These are phyloP conservation scores for Exobasidium rhododendri DNA, from an alignment of 1,284 basidiomycete genomes.

Conservation along the genomic window DNA sequence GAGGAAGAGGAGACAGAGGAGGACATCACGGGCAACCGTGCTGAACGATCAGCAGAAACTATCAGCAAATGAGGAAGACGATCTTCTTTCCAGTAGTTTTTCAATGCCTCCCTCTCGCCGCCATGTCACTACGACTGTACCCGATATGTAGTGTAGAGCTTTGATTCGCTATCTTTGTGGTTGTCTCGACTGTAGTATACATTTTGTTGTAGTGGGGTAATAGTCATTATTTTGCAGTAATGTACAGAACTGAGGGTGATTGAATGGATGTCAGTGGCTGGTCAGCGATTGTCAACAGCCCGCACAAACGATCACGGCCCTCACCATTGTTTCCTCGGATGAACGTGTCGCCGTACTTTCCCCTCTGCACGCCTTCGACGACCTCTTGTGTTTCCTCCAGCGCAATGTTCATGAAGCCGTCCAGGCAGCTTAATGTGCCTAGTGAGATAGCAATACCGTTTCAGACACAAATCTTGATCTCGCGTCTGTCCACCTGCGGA, in stretches of 20 bases:
- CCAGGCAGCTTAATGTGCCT: constrained; percentile 93
- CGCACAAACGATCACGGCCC: constrained; percentile 41
- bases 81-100: no score
- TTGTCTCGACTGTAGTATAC: constrained; percentile 1
- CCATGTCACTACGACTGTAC: no score
- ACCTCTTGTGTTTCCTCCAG: constrained; percentile 94
- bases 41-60: not conserved
- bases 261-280: not conserved
- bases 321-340: constrained; percentile 94
- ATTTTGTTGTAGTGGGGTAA: not conserved
- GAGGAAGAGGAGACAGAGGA: constrained; percentile 25
- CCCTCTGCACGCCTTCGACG: constrained; percentile 79
- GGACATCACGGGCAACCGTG: not conserved
- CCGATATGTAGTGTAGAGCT: not conserved
- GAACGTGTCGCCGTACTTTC: constrained; percentile 89
- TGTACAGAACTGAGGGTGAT: constrained; percentile 24
- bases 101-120: no score
- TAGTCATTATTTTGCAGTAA: constrained; percentile 22
- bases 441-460: not conserved
- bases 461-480: no score
- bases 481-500: not conserved
- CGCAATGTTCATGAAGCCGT: constrained; percentile 93
- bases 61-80: not conserved
- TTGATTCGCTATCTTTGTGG: not conserved
- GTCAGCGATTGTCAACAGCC: not conserved